Evolutionary conservation across 2,329 filamentous ascomycete species (phyloP).

Genomic region (Cryphonectria naterciae): DNA sequence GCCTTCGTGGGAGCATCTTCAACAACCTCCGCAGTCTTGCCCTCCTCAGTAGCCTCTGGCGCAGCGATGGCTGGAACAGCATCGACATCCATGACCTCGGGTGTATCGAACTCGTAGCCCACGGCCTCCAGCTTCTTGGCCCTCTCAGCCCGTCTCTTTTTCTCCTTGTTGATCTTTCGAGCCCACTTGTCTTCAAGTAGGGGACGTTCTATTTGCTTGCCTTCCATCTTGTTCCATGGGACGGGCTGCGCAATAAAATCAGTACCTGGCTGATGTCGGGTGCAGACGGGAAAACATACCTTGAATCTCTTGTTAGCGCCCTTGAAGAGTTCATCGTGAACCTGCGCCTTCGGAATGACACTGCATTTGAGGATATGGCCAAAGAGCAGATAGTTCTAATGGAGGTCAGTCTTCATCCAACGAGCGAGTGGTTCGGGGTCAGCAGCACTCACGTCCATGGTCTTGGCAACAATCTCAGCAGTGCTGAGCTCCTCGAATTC

Average conservation of each 20-base stretch:
- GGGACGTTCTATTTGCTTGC: slow-evolving; percentile 73
- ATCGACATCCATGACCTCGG: slow-evolving; percentile 64
- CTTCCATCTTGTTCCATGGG: slow-evolving; percentile 86
- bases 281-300: slow-evolving; percentile 31
- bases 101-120: slow-evolving; percentile 82
- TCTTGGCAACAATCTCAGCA: slow-evolving; percentile 90
- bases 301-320: slow-evolving; percentile 91
- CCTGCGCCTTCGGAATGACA: slow-evolving; percentile 72
- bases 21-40: slow-evolving; percentile 43
- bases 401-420: slow-evolving; percentile 8
- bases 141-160: slow-evolving; percentile 69
- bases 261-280: neutral
- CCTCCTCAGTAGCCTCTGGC: slow-evolving; percentile 34
- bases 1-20: slow-evolving; percentile 38
- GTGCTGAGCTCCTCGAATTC: slow-evolving; percentile 79
- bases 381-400: slow-evolving; percentile 83
- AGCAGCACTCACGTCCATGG: slow-evolving; percentile 70
- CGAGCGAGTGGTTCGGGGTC: neutral
- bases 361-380: slow-evolving; percentile 92
- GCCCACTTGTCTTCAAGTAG: slow-evolving; percentile 78
- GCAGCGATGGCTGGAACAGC: slow-evolving; percentile 42
- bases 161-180: slow-evolving; percentile 73
- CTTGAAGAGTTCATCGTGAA: slow-evolving; percentile 85
- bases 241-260: slow-evolving; percentile 49
- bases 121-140: slow-evolving; percentile 76